Base-by-base conservation (phyloP, 495 filamentous ascomycete species). In the Parathielavia appendiculata region DNA sequence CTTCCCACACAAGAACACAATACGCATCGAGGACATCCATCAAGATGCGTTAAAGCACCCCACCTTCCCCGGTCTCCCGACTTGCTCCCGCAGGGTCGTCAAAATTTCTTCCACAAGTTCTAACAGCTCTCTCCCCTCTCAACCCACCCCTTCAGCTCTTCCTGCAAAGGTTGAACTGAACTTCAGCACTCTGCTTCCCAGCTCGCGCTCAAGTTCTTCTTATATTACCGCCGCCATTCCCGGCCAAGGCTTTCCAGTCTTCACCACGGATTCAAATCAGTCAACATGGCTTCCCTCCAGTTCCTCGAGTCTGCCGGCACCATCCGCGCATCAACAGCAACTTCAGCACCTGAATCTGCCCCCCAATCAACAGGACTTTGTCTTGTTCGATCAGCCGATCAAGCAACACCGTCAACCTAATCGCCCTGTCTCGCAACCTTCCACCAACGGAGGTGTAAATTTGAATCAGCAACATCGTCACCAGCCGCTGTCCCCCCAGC, bases 211-310 rank as follows among this genome's bases (percentile, higher is more conserved):
- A 60, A 71, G 75, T 77, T 79, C 73, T 57, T 63, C 69, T 57
- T 57, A 61, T 67, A 65, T 58, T 66, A 74, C 76, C 73, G 71
- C 76, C 71, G 77, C 69, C 68, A 80, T 82, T 77, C 67, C 69
- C 66, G 66, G 66, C 56, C 72, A 67, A 78, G 79, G 79, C 76
- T 78, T 74, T 63, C 61, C 69, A 74, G 74, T 79, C 78, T 80
- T 81, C 80, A 83, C 77, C 71, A 83, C 80, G 79, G 78, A 79
- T 79, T 74, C 75, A 46, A 62, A 66, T 65, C 80, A 77, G 77
- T 73, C 74, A 81, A 54, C 74, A 83, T 83, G 80, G 79, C 77
- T 71, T 79, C 79, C 78, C 76, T 77, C 79, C 75, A 81, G 72
- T 79, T 77, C 80, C 62, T 66, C 75, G 66, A 79, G 76, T 79